These are phyloP conservation scores for Herpomyces periplanetae DNA, from an alignment of 2,329 filamentous ascomycete genomes.

Conservation along the genomic window DNA sequence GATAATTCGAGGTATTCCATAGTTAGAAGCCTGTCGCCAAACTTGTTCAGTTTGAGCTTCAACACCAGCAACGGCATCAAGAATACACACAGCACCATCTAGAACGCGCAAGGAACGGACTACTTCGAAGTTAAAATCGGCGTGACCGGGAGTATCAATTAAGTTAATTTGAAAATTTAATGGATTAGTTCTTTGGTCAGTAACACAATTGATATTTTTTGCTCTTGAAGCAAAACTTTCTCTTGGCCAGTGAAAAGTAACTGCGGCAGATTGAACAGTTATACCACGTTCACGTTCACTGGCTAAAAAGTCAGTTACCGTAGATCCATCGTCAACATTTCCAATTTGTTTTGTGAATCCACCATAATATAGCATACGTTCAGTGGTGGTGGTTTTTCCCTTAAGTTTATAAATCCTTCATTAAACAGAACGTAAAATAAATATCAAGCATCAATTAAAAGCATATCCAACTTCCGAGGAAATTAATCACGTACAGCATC, in stretches of 20 bases:
- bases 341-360: conserved; percentile 58
- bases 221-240: conserved; percentile 10
- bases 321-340: conserved; percentile 84
- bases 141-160: conserved; percentile 84
- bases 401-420: too few species aligned
- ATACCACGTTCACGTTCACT: conserved; percentile 70
- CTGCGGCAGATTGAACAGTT: conserved; percentile 85
- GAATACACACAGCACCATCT: conserved; percentile 63
- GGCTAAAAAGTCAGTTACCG: conserved; percentile 80
- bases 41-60: conserved; percentile 92
- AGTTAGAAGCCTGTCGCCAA: conserved; percentile 57
- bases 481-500: conserved; percentile 27
- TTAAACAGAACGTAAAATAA: too few species aligned
- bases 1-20: conserved; percentile 41
- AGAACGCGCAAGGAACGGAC: conserved; percentile 54
- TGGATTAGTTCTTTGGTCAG: conserved; percentile 5
- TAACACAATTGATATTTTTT: conserved; percentile 2
- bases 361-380: conserved; percentile 94
- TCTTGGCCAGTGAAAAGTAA: conserved; percentile 90
- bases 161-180: conserved; percentile 27
- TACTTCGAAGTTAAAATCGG: conserved; percentile 90
- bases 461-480: not conserved
- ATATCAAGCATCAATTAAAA: too few species aligned
- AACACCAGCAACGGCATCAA: conserved; percentile 67
- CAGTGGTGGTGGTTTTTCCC: conserved; percentile 91